Evolutionary conservation across 176 grass and related monocot genomes (phyloP), one percentile per base, ranked within the genome.

Genomic region (Urochloa ruziziensis): DNA sequence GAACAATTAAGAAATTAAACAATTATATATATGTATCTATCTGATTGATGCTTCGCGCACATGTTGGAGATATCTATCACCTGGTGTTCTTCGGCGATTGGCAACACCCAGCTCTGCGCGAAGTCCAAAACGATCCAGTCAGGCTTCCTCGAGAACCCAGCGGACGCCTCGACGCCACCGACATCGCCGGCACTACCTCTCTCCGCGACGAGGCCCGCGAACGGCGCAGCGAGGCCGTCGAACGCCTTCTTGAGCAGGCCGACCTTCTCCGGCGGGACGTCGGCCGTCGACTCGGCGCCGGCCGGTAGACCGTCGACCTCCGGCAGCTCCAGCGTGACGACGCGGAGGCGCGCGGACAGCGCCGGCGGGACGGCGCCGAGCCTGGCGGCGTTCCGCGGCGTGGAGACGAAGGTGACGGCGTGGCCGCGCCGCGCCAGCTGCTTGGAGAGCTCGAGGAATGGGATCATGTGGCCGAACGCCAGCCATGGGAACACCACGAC

Each of bases 101-200:
- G 35, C 3, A 77, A 80, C 0, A 80, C 3, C 93, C 87, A 95
- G 28, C 77, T 42, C 0, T 85, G 82, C 0, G 67, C 23, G 33
- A 88, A 95, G 87, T 95, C 93, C 16, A 68, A 25, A 7, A 92
- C 39, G 27, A 95, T 82, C 84, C 90, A 90, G 59, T 88, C 82
- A 0, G 85, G 87, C 17, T 81, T 85, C 64, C 23, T 46, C 24
- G 24, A 18, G 37, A 62, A 77, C 23, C 14, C 34, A 0, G 1
- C 12, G 30, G 32, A n/a, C n/a, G n/a, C n/a, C n/a, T n/a, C 30
- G 49, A 3, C 51, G 17, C 4, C 46, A 0, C 3, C 62, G 2
- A 35, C n/a, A 18, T 6, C 74, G 23, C 49, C 73, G 18, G n/a
- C n/a, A n/a, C n/a, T n/a, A n/a, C n/a, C n/a, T n/a, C n/a, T n/a